These are phyloP conservation scores for Populus tomentosa DNA, from an alignment of 441 rosid genomes.

Conservation along the genomic window DNA sequence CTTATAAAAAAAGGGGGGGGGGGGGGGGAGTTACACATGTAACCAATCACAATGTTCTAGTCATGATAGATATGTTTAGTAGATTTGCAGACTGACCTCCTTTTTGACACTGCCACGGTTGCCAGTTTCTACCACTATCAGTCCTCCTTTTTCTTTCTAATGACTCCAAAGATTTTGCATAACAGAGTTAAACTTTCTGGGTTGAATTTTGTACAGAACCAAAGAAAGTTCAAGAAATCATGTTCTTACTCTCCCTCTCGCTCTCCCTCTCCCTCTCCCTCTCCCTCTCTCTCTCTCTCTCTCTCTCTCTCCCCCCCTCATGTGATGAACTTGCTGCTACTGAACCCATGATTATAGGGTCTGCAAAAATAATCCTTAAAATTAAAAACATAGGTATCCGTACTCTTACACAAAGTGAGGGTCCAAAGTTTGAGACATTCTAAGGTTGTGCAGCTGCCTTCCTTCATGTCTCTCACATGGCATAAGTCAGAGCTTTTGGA, in stretches of 20 bases:
- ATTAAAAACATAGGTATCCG: conserved; percentile 6
- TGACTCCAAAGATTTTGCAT: not conserved
- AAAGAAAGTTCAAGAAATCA: not conserved
- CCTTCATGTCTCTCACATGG: conserved; percentile 28
- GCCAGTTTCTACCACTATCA: not conserved
- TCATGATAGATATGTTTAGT: not conserved
- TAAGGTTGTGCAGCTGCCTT: conserved; percentile 19
- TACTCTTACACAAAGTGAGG: conserved; percentile 13
- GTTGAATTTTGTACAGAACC: not conserved
- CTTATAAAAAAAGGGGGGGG: too few relatives aligned
- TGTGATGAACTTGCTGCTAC: conserved; percentile 19
- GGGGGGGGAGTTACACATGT: not conserved
- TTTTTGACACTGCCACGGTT: not conserved
- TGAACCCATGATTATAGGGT: conserved; percentile 20
- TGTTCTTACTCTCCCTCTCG: too few relatives aligned
- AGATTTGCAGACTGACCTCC: not conserved
- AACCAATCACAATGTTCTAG: not conserved
- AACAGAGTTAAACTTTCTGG: not conserved
- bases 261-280: not conserved
- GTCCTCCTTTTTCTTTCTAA: not conserved
- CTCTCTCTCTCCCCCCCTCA: not conserved
- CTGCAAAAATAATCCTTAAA: not conserved
- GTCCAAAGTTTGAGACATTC: conserved; percentile 34
- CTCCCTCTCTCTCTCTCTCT: too few relatives aligned
- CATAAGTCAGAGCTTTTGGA: conserved; percentile 17